A percentile compares a stretch with the other conserved stretches of the same genome.
Conservation (phyloP, 441 rosid genomes). For the Mallotus japonicus region DNA sequence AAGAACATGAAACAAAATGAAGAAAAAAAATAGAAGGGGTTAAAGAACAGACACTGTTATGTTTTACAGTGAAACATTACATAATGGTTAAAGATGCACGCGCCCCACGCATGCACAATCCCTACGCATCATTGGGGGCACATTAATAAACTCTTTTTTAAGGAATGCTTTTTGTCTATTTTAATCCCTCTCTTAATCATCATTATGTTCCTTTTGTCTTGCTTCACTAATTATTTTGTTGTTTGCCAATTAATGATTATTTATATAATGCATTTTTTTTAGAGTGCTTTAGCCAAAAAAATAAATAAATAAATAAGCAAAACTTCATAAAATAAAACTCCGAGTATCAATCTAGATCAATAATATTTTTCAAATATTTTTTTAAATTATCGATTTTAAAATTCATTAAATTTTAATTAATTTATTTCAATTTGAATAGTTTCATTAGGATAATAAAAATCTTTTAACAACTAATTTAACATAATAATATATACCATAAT, state of each 20-base stretch:
- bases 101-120: slow-evolving; percentile 55
- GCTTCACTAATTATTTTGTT: slow-evolving; percentile 30
- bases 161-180: slow-evolving; percentile 36
- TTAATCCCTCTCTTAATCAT: slow-evolving; percentile 29
- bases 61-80: slow-evolving; percentile 22
- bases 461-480: too few relatives aligned
- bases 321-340: too few relatives aligned
- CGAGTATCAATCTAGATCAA: too few relatives aligned
- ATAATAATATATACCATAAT: too few relatives aligned
- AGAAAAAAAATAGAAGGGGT: background rate
- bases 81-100: slow-evolving; percentile 55
- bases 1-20: background rate
- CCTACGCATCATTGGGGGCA: slow-evolving; percentile 41
- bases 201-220: slow-evolving; percentile 28
- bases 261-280: background rate
- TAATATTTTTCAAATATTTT: too few relatives aligned
- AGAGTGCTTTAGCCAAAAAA: too few relatives aligned
- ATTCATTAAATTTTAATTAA: too few relatives aligned
- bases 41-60: background rate
- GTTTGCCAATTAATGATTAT: slow-evolving; percentile 21
- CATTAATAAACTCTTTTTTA: slow-evolving; percentile 42
- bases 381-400: too few relatives aligned
- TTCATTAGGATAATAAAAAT: too few relatives aligned
- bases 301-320: too few relatives aligned
- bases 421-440: too few relatives aligned